Evolutionary conservation across 371 early-diverging fungal genomes (phyloP), one percentile per base, ranked within the genome.

Genomic region (Mortierella sp.): DNA sequence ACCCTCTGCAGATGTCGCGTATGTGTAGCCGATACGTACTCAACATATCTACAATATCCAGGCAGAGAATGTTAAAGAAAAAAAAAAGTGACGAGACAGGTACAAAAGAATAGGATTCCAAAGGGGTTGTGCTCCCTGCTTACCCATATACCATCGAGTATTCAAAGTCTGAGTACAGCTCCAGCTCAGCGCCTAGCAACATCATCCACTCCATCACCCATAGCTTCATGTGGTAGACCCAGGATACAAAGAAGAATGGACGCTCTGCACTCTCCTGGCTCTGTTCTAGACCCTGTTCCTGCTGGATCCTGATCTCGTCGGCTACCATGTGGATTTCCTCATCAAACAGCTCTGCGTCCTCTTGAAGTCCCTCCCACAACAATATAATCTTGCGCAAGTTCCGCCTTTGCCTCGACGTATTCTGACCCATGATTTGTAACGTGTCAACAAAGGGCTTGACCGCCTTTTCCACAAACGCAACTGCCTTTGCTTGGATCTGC

Each of bases 171-270:
- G 87, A 83, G 64, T 91, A 93, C 11, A 93, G 79, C 17, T 90
- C 89, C 51, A 93, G 78, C 52, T 93, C 92, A 57, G 91, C 88
- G 0, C 94, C 94, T 3, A 88, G 68, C 34, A 84, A 41, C 17
- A 93, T 61, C 31, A 84, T 78, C 21, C 69, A 78, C 56, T 89
- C 89, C 80, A 93, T 83, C 62, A 89, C 80, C 26, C 72, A 71
- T 15, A 91, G 71, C 62, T 93, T 93, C 63, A 87, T 69, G 48
- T 89, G 82, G 64, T 90, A 93, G 6, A 82, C 86, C 93, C 93
- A 94, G 1, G 87, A 89, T 30, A 92, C 91, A 26, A 93, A 80
- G 50, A 86, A 88, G 48, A 82, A 89, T 5, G 88, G 86, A 12
- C 46, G 47, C 15, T 58, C n/a, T 26, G 64, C 11, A 14, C 2